These are phyloP conservation scores for Coprinellus micaceus DNA, from an alignment of 768 basidiomycete species.

Conservation along the genomic window DNA sequence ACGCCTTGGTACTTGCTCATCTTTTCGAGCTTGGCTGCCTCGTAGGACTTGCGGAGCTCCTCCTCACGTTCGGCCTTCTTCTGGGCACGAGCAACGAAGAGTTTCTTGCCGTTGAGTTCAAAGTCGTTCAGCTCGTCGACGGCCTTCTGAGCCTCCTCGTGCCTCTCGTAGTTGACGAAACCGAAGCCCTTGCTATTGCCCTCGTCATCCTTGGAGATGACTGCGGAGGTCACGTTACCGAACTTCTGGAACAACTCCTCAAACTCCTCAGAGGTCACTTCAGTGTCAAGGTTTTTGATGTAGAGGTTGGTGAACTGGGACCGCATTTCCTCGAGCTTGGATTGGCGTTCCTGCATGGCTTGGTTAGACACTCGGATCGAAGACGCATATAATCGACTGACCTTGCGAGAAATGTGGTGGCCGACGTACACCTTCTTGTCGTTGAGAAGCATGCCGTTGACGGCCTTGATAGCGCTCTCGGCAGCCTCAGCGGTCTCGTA, in stretches of 20 bases:
- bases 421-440: conserved; percentile 99
- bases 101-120: conserved; percentile 81
- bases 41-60: conserved; percentile 89
- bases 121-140: conserved; percentile 86
- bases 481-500: conserved; percentile 98
- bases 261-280: conserved; percentile 84
- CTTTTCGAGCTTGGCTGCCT: conserved; percentile 96
- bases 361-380: neutral
- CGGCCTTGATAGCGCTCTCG: conserved; percentile 93
- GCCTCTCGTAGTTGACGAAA: conserved; percentile 93
- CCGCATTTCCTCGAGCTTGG: conserved; percentile 97
- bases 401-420: conserved; percentile 95
- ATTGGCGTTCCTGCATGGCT: conserved; percentile 77
- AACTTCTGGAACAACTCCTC: conserved; percentile 71
- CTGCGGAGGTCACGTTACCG: conserved; percentile 85
- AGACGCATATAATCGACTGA: conserved; percentile 24
- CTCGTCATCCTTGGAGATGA: conserved; percentile 78
- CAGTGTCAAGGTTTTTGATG: conserved; percentile 92
- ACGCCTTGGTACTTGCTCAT: conserved; percentile 97
- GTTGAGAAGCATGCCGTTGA: conserved; percentile 98
- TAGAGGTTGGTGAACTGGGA: conserved; percentile 98
- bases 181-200: conserved; percentile 97
- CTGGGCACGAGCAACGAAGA: conserved; percentile 95
- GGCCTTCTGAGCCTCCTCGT: conserved; percentile 89
- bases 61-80: conserved; percentile 99